Evolutionary conservation across 1,284 basidiomycete species (phyloP).

Genomic region (Irpex lacteus): DNA sequence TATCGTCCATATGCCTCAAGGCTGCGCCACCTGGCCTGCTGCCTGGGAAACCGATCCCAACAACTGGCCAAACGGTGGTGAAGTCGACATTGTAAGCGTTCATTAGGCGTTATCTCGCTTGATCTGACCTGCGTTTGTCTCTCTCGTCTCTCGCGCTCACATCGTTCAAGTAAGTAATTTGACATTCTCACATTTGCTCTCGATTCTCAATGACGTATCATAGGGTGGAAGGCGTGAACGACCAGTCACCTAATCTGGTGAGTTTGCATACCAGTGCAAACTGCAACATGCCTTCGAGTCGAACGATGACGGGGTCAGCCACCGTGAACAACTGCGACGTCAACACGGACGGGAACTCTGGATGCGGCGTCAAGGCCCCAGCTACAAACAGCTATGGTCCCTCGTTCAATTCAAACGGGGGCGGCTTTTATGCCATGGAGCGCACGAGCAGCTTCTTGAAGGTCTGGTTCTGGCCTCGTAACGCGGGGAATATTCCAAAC

Average conservation of each 20-base stretch:
- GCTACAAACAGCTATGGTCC: conserved; percentile 46
- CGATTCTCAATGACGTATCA: background rate
- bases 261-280: conserved; percentile 52
- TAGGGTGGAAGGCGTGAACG: conserved; percentile 47
- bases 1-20: conserved; percentile 57
- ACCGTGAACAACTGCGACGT: conserved; percentile 48
- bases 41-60: conserved; percentile 42
- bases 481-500: conserved; percentile 30
- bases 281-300: conserved; percentile 15
- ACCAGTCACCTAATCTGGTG: conserved; percentile 41
- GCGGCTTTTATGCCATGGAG: conserved; percentile 52
- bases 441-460: conserved; percentile 36
- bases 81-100: conserved; percentile 34
- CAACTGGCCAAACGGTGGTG: conserved; percentile 33
- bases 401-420: conserved; percentile 51
- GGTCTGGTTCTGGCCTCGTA: conserved; percentile 46
- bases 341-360: conserved; percentile 49
- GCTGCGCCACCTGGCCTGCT: conserved; percentile 65
- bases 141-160: background rate
- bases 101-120: background rate
- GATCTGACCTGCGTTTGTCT: background rate
- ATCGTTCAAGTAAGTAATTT: background rate
- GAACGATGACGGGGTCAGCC: conserved; percentile 13
- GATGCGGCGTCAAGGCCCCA: conserved; percentile 54
- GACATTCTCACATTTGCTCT: background rate